phyloP scores from a whole-genome alignment of 116 monocot genomes.

The Zostera marina region DNA sequence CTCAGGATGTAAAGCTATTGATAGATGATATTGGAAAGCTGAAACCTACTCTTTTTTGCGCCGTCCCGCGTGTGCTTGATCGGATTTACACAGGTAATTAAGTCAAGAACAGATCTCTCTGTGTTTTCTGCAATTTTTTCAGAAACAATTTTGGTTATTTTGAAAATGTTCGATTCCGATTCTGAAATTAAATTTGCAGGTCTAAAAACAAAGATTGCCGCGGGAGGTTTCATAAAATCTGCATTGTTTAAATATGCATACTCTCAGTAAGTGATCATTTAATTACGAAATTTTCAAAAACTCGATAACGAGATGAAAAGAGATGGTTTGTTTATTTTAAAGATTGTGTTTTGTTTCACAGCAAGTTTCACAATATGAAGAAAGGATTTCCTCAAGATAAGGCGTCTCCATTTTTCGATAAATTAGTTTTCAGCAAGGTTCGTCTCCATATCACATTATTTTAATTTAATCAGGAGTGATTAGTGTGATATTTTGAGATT shows the following conservation, averaged over 20 bases:
- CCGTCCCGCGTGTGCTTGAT: constrained; percentile 89
- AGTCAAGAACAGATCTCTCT: neutral
- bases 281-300: neutral
- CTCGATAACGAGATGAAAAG: neutral
- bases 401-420: constrained; percentile 56
- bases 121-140: neutral
- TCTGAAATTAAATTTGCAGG: constrained; percentile 20
- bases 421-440: constrained; percentile 66
- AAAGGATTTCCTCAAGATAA: constrained; percentile 61
- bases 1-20: constrained; percentile 85
- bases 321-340: neutral
- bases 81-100: constrained; percentile 74
- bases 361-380: constrained; percentile 58
- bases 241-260: constrained; percentile 63
- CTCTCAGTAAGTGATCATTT: constrained; percentile 42
- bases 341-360: constrained; percentile 5
- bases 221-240: constrained; percentile 63
- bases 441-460: too few species aligned
- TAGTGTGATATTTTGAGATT: neutral
- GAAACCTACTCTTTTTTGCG: constrained; percentile 81
- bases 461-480: too few species aligned
- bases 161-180: neutral
- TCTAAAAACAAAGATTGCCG: constrained; percentile 56
- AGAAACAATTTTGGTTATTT: neutral
- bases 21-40: constrained; percentile 71